These are phyloP conservation scores for Puccinia triticina DNA, from an alignment of 1,284 basidiomycete genomes.

Conservation along the genomic window DNA sequence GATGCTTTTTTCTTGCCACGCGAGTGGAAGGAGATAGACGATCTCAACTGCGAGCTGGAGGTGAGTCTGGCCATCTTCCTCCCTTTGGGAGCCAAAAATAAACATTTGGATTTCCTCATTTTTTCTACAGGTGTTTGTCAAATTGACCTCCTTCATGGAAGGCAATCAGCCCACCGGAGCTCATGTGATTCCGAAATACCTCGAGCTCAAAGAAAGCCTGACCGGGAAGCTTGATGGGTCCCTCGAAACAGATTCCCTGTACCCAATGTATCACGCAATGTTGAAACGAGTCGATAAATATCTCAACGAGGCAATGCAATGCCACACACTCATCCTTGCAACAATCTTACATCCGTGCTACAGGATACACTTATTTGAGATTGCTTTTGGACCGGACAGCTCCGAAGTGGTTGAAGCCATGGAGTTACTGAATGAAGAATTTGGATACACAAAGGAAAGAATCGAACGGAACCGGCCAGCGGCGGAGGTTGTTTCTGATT, in stretches of 20 bases:
- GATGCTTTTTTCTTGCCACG: not conserved
- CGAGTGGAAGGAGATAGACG: slow-evolving; percentile 18
- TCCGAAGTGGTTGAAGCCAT: not conserved
- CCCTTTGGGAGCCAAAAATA: too few relatives aligned
- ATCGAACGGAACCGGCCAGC: too few relatives aligned
- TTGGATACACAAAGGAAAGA: too few relatives aligned
- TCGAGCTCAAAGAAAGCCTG: too few relatives aligned
- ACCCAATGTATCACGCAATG: slow-evolving; percentile 7
- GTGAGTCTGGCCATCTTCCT: too few relatives aligned
- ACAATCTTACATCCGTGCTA: too few relatives aligned
- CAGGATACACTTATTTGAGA: too few relatives aligned
- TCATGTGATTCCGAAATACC: too few relatives aligned
- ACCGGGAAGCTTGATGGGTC: not conserved
- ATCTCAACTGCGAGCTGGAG: too few relatives aligned
- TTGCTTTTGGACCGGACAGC: slow-evolving; percentile 1
- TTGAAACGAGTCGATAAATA: not conserved
- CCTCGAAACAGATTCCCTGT: not conserved
- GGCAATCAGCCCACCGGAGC: not conserved
- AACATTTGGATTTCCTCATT: not conserved
- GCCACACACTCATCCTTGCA: too few relatives aligned
- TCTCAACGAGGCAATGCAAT: too few relatives aligned
- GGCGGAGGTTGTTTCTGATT: too few relatives aligned
- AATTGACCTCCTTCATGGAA: slow-evolving; percentile 1
- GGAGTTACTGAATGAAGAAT: not conserved
- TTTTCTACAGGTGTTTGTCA: not conserved